Percentiles rank a stretch among this genome's conserved stretches.
Evolutionary conservation across 139 green algal genomes (phyloP).

Genomic region (Volvox africanus): DNA sequence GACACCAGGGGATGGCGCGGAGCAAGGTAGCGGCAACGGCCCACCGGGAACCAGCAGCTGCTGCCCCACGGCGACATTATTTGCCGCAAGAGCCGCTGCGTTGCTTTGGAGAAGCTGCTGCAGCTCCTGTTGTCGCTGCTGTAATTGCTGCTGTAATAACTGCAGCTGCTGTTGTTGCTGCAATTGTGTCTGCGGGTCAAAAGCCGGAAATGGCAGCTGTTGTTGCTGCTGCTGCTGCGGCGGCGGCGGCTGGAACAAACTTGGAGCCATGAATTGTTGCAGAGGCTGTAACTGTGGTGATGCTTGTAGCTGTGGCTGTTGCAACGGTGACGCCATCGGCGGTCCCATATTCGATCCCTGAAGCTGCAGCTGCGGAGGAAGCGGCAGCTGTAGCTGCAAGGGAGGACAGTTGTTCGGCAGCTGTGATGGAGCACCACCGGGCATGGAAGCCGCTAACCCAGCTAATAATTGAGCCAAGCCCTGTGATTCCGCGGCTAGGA

Average conservation of each 20-base stretch:
- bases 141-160: background rate
- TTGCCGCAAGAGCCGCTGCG: background rate
- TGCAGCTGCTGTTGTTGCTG: background rate
- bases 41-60: background rate
- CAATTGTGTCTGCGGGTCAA: background rate
- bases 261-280: background rate
- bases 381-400: slow-evolving; percentile 3
- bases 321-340: background rate
- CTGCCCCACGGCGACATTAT: background rate
- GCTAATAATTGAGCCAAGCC: background rate
- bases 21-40: background rate
- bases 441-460: background rate
- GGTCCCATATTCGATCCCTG: background rate
- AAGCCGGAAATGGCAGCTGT: background rate
- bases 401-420: background rate
- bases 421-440: background rate
- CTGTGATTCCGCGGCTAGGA: background rate
- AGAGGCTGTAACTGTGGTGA: background rate
- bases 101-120: slow-evolving; percentile 2
- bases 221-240: background rate
- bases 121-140: slow-evolving; percentile 24
- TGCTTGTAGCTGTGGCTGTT: background rate
- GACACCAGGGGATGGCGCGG: background rate
- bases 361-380: background rate
- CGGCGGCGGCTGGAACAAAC: background rate